A percentile compares a stretch with the other conserved stretches of the same genome.
phyloP scores from a whole-genome alignment of 176 grass and related monocot species.

The Hordeum marinum region DNA sequence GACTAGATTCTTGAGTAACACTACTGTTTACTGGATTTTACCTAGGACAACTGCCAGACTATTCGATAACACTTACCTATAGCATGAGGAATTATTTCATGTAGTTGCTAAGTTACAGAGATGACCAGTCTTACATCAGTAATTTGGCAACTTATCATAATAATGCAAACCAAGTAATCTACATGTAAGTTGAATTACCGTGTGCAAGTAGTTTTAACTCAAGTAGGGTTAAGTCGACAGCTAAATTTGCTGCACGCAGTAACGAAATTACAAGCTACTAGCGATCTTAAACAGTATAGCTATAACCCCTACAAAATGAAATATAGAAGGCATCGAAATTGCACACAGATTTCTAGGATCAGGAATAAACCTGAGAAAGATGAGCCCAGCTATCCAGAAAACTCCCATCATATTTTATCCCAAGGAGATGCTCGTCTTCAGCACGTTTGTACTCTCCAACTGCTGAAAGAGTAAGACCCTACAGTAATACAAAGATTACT shows the following conservation, averaged over 20 bases:
- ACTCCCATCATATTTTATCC: slow-evolving; percentile 74
- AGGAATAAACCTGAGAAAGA: slow-evolving; percentile 79
- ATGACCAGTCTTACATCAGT: not conserved
- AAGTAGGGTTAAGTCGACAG: not conserved
- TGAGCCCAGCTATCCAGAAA: slow-evolving; percentile 94
- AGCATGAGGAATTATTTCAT: not conserved
- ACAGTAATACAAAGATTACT: slow-evolving; percentile 25
- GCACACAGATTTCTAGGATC: slow-evolving; percentile 8
- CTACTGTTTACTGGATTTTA: not conserved
- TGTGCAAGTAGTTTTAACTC: not conserved
- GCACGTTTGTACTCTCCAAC: slow-evolving; percentile 73
- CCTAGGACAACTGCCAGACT: not conserved
- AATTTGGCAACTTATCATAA: not conserved
- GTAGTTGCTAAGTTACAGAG: not conserved
- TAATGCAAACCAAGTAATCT: not conserved
- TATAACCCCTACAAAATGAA: not conserved
- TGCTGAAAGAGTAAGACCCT: slow-evolving; percentile 91
- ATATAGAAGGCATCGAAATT: slow-evolving; percentile 21
- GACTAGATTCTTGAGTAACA: slow-evolving; percentile 3
- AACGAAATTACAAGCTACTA: not conserved
- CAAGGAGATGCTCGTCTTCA: slow-evolving; percentile 87
- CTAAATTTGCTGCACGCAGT: not conserved
- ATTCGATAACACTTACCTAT: not conserved
- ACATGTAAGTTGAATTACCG: not conserved
- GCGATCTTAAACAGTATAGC: not conserved